A percentile compares a stretch with the other conserved stretches of the same genome.
These are phyloP conservation scores for Plantago lanceolata DNA, from an alignment of 305 asterid genomes.

Conservation along the genomic window DNA sequence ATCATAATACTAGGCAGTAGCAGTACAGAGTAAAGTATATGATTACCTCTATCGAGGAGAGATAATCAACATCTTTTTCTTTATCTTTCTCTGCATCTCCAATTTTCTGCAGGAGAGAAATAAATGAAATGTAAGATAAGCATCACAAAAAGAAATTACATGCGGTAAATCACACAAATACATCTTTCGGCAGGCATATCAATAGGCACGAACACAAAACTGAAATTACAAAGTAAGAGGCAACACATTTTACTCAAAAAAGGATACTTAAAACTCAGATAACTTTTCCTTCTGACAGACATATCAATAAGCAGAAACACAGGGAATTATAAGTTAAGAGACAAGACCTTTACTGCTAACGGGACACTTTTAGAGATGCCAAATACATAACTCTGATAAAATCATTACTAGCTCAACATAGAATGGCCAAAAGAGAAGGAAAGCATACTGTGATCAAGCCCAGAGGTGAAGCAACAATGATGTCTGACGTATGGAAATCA, in stretches of 20 bases:
- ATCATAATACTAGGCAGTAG: background rate
- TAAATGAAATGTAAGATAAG: slow-evolving; percentile 5
- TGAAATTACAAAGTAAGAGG: no score
- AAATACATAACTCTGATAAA: slow-evolving; percentile 12
- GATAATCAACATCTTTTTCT: slow-evolving; percentile 76
- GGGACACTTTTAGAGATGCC: background rate
- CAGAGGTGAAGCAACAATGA: slow-evolving; percentile 89
- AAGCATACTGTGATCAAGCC: slow-evolving; percentile 74
- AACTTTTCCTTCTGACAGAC: no score
- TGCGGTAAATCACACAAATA: no score
- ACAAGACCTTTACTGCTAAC: slow-evolving; percentile 4
- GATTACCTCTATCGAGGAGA: slow-evolving; percentile 88
- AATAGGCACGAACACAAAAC: no score
- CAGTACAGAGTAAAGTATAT: slow-evolving; percentile 10
- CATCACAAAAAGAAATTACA: slow-evolving; percentile 5
- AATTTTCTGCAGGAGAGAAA: slow-evolving; percentile 59
- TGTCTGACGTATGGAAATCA: slow-evolving; percentile 87
- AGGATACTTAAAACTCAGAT: no score
- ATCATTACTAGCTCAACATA: slow-evolving; percentile 14
- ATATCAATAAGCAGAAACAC: slow-evolving; percentile 13
- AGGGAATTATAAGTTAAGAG: background rate
- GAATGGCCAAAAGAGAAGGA: slow-evolving; percentile 20
- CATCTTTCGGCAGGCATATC: no score
- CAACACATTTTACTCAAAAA: no score
- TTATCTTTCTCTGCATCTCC: slow-evolving; percentile 60